phyloP scores from a whole-genome alignment of 1,284 basidiomycete genomes.

The Naganishia sp. region DNA sequence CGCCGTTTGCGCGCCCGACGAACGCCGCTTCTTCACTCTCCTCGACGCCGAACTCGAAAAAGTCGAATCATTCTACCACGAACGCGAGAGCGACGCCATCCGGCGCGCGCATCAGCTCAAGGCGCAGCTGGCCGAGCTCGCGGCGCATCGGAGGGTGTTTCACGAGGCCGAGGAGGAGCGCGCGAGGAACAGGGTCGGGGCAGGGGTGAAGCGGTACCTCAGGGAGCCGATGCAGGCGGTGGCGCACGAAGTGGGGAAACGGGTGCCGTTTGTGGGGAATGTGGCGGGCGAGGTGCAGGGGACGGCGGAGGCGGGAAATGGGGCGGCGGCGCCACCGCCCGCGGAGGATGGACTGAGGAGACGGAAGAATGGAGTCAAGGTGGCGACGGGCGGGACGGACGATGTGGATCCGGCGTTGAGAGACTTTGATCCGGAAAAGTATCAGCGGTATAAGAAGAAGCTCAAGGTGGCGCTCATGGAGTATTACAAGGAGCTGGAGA shows the following conservation, averaged over 20 bases:
- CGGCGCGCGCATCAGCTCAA: slow-evolving; percentile 61
- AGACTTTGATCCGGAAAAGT: slow-evolving; percentile 70
- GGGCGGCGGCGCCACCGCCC: background rate
- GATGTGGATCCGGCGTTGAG: slow-evolving; percentile 4
- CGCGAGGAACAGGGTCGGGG: background rate
- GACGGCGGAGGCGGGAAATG: background rate
- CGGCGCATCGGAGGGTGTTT: slow-evolving; percentile 67
- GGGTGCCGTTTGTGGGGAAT: slow-evolving; percentile 34
- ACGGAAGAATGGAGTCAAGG: background rate
- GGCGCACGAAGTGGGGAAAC: slow-evolving; percentile 30
- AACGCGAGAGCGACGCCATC: slow-evolving; percentile 69
- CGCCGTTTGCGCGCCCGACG: slow-evolving; percentile 55
- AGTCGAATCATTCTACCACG: slow-evolving; percentile 77
- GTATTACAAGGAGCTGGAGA: slow-evolving; percentile 75
- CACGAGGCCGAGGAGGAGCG: slow-evolving; percentile 56
- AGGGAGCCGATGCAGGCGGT: background rate
- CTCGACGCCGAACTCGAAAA: slow-evolving; percentile 76
- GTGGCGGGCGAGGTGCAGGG: background rate
- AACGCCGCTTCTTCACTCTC: slow-evolving; percentile 70
- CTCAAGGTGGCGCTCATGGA: slow-evolving; percentile 80
- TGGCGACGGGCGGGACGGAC: background rate
- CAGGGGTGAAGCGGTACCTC: slow-evolving; percentile 14
- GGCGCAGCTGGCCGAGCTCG: slow-evolving; percentile 72
- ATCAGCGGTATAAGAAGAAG: slow-evolving; percentile 76
- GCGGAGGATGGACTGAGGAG: background rate